These are phyloP conservation scores for Ophiocordyceps unilateralis DNA, from an alignment of 2,329 filamentous ascomycete species.

Conservation along the genomic window DNA sequence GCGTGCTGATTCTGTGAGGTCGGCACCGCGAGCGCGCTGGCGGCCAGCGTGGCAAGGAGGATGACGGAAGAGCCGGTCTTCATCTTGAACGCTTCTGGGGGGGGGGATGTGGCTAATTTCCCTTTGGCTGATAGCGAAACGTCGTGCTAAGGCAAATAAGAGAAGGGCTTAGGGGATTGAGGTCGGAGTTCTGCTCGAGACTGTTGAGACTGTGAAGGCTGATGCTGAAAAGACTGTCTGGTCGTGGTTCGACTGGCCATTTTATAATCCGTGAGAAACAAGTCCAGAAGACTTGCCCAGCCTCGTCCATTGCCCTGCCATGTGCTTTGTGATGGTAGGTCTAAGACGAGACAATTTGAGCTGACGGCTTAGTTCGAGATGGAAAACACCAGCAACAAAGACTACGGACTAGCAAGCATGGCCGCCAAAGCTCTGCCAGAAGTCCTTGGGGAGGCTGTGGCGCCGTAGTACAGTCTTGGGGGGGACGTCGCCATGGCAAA, in stretches of 20 bases:
- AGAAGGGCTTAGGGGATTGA: neutral
- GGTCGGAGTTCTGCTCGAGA: no score
- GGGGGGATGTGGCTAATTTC: no score
- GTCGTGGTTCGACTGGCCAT: neutral
- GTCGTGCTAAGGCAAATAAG: neutral
- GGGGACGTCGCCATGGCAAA: no score
- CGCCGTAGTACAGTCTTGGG: no score
- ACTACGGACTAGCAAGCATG: no score
- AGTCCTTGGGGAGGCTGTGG: no score
- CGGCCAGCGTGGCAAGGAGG: neutral
- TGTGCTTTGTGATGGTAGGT: neutral
- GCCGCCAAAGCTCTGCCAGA: no score
- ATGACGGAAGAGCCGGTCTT: neutral
- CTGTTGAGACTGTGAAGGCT: neutral
- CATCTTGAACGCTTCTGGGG: neutral
- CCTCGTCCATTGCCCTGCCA: neutral
- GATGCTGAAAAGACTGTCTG: neutral
- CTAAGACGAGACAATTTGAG: neutral
- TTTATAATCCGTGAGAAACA: neutral
- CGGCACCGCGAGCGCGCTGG: neutral
- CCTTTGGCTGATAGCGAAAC: neutral
- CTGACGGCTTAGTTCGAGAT: neutral
- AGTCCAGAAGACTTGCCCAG: neutral
- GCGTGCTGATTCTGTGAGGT: neutral
- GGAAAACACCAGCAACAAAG: no score